Evolutionary conservation across 495 filamentous ascomycete genomes (phyloP).

Genomic region (Aspergillus baeticus): DNA sequence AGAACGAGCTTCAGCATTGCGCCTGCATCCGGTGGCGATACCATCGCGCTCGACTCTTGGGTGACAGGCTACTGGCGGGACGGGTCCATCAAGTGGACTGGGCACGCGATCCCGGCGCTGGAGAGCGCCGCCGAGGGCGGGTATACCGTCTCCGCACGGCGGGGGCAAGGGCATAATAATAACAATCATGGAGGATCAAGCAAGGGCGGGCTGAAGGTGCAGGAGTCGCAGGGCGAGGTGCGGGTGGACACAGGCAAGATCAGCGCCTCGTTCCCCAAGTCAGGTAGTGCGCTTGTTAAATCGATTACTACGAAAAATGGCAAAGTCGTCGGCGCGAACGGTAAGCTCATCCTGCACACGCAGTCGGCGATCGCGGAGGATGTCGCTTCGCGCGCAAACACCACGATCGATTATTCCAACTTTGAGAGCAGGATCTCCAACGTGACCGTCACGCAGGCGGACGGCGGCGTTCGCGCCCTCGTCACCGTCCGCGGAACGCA

Average conservation of each 20-base stretch:
- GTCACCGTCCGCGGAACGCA: constrained; percentile 35
- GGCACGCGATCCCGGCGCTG: constrained; percentile 33
- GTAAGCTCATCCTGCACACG: constrained; percentile 37
- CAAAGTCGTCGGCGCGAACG: constrained; percentile 39
- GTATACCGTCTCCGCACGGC: constrained; percentile 18
- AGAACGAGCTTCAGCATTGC: constrained; percentile 29
- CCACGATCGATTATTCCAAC: constrained; percentile 21
- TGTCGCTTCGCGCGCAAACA: constrained; percentile 17
- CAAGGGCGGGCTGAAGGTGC: constrained; percentile 1
- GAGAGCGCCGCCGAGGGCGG: constrained; percentile 1
- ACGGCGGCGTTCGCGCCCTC: constrained; percentile 26
- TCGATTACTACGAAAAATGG: constrained; percentile 32
- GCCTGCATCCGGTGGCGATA: constrained; percentile 1
- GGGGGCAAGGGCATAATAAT: constrained; percentile 14
- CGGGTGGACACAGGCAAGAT: constrained; percentile 38
- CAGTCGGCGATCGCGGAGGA: constrained; percentile 32
- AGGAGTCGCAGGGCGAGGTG: neutral
- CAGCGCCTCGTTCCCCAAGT: constrained; percentile 33
- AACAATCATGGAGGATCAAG: neutral
- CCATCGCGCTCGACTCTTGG: constrained; percentile 39
- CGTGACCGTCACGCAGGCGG: constrained; percentile 18
- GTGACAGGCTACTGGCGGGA: constrained; percentile 45
- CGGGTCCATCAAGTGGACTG: constrained; percentile 48
- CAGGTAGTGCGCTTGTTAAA: constrained; percentile 31
- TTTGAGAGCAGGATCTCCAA: constrained; percentile 22